phyloP scores from a whole-genome alignment of 306 rosid species.

The Cicer bijugum region DNA sequence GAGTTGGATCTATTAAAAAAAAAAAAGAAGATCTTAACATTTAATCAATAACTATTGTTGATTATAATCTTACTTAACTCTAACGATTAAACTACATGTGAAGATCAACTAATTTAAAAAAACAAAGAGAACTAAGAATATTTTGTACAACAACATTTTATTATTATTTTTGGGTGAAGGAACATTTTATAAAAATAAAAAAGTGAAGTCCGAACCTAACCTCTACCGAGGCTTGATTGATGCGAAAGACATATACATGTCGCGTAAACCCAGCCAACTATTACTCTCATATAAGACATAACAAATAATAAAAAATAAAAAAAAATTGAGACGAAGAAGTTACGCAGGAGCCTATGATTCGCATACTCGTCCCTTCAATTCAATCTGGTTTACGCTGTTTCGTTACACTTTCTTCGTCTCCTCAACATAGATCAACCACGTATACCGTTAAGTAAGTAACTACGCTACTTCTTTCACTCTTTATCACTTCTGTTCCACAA shows the following conservation, averaged over 20 bases:
- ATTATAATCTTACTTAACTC: too few species aligned
- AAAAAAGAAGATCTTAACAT: too few species aligned
- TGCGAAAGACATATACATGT: conserved; percentile 38
- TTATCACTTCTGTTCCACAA: not conserved
- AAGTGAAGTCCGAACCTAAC: conserved; percentile 42
- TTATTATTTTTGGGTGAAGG: too few species aligned
- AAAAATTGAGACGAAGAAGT: conserved; percentile 34
- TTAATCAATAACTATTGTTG: too few species aligned
- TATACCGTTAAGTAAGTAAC: conserved; percentile 38
- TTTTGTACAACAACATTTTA: too few species aligned
- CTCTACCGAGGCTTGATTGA: not conserved
- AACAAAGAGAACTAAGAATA: too few species aligned
- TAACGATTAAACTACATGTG: too few species aligned
- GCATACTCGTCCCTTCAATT: not conserved
- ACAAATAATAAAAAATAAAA: not conserved
- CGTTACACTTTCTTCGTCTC: conserved; percentile 29
- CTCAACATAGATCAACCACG: conserved; percentile 24
- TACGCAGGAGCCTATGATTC: conserved; percentile 31
- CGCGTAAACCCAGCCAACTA: conserved; percentile 43
- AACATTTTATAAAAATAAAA: too few species aligned
- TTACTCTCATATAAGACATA: conserved; percentile 53
- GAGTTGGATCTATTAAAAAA: too few species aligned
- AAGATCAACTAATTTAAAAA: too few species aligned
- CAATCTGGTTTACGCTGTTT: not conserved
- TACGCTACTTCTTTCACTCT: conserved; percentile 2